These are phyloP conservation scores for Spatholobus suberectus DNA, from an alignment of 306 rosid species.

Conservation along the genomic window DNA sequence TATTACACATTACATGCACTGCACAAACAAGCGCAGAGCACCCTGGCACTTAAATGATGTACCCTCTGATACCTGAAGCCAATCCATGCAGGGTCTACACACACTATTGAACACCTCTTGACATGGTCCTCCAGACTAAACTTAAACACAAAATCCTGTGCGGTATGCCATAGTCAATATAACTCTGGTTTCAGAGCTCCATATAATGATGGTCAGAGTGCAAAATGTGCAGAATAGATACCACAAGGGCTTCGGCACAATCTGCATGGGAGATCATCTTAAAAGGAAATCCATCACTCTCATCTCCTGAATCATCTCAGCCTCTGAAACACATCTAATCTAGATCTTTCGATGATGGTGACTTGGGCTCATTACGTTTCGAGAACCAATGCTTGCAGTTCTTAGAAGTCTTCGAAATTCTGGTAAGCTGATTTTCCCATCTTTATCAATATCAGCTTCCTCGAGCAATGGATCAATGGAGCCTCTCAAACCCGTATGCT, in stretches of 20 bases:
- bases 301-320: conserved; percentile 35
- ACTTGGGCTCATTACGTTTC: conserved; percentile 53
- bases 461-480: conserved; percentile 91
- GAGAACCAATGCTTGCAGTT: conserved; percentile 84
- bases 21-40: conserved; percentile 60
- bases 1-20: conserved; percentile 51
- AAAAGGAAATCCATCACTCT: conserved; percentile 47
- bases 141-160: conserved; percentile 41
- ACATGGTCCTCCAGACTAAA: conserved; percentile 24
- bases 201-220: conserved; percentile 34
- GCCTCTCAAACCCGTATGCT: conserved; percentile 92
- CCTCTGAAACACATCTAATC: conserved; percentile 43
- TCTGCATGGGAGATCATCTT: conserved; percentile 33
- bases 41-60: conserved; percentile 55
- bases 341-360: conserved; percentile 53
- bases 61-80: conserved; percentile 55
- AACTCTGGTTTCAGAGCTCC: conserved; percentile 48
- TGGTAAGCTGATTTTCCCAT: conserved; percentile 89
- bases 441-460: conserved; percentile 96
- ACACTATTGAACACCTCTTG: conserved; percentile 43
- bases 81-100: conserved; percentile 50
- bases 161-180: conserved; percentile 38
- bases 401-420: conserved; percentile 93
- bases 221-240: conserved; percentile 35
- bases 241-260: conserved; percentile 40